Evolutionary conservation across 805 yeast species (phyloP).

Genomic region (Ogataea philodendri): DNA sequence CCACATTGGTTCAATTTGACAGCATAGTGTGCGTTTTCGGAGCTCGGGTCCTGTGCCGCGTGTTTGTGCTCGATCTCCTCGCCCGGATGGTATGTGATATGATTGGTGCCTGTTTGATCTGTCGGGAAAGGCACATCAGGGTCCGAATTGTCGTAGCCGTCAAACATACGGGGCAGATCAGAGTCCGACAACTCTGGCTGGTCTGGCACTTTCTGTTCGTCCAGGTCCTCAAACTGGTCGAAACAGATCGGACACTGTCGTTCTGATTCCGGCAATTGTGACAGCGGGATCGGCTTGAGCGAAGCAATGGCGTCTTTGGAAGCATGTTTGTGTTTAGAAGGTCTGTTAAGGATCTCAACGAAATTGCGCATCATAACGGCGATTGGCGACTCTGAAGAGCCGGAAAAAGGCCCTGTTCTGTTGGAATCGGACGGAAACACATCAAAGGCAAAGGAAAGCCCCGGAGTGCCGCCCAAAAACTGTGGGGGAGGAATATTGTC

Average conservation of each 20-base stretch:
- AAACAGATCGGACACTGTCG: conserved; percentile 43
- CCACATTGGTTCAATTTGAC: conserved; percentile 69
- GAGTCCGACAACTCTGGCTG: conserved; percentile 1
- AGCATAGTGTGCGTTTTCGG: conserved; percentile 50
- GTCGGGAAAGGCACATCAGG: conserved; percentile 30
- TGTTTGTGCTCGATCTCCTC: conserved; percentile 8
- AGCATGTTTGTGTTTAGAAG: conserved; percentile 26
- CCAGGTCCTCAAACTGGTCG: conserved; percentile 32
- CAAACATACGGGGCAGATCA: conserved; percentile 16
- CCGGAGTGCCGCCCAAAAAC: conserved; percentile 13
- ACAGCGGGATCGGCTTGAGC: conserved; percentile 28
- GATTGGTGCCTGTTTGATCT: conserved; percentile 28
- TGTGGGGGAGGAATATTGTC: conserved; percentile 7
- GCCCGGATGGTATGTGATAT: conserved; percentile 12
- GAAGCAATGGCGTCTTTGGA: conserved; percentile 34
- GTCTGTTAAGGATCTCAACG: conserved; percentile 18
- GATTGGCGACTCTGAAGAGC: conserved; percentile 16
- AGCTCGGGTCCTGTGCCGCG: conserved; percentile 4
- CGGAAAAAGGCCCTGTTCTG: background rate
- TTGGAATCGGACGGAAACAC: conserved; percentile 10
- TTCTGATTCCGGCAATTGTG: conserved; percentile 33
- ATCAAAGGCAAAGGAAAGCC: conserved; percentile 20
- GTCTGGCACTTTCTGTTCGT: background rate
- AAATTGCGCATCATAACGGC: conserved; percentile 23
- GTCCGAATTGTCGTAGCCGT: conserved; percentile 25